These are phyloP conservation scores for Avicennia marina DNA, from an alignment of 257 asterid genomes.

Conservation along the genomic window DNA sequence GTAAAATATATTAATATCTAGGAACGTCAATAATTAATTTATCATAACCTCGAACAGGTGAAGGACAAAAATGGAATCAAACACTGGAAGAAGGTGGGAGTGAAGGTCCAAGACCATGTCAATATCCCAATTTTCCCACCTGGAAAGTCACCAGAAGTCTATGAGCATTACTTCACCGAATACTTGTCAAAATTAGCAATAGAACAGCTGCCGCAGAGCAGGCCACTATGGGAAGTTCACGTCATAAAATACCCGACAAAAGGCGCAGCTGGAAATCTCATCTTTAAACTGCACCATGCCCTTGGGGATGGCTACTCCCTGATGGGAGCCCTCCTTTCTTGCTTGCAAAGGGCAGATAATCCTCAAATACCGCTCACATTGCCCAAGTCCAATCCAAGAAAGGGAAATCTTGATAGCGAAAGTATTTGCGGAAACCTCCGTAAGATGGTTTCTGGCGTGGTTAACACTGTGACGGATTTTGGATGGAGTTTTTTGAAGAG, in stretches of 20 bases:
- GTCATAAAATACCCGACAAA: slow-evolving; percentile 51
- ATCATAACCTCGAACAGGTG: slow-evolving; percentile 24
- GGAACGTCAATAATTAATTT: background rate
- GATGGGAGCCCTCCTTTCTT: slow-evolving; percentile 79
- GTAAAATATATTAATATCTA: background rate
- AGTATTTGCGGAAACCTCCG: slow-evolving; percentile 6
- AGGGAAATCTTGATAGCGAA: background rate
- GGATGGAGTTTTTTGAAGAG: slow-evolving; percentile 64
- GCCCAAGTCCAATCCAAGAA: slow-evolving; percentile 26
- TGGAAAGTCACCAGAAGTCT: slow-evolving; percentile 33
- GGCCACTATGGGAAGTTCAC: slow-evolving; percentile 80
- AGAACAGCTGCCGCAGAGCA: slow-evolving; percentile 29
- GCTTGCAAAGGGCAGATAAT: slow-evolving; percentile 51
- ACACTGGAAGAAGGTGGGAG: slow-evolving; percentile 59
- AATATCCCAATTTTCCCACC: slow-evolving; percentile 28
- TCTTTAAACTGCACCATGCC: slow-evolving; percentile 67
- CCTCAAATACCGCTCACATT: slow-evolving; percentile 50
- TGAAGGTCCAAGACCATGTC: slow-evolving; percentile 43
- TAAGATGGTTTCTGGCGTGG: slow-evolving; percentile 1
- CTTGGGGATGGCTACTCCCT: slow-evolving; percentile 74
- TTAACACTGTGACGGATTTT: slow-evolving; percentile 43
- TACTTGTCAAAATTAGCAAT: slow-evolving; percentile 45
- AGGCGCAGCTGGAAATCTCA: slow-evolving; percentile 32
- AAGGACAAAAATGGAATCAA: slow-evolving; percentile 40
- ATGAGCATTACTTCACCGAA: slow-evolving; percentile 34